Evolutionary conservation across 306 rosid species (phyloP), one percentile per base, ranked within the genome.

Genomic region (Lablab purpureus): DNA sequence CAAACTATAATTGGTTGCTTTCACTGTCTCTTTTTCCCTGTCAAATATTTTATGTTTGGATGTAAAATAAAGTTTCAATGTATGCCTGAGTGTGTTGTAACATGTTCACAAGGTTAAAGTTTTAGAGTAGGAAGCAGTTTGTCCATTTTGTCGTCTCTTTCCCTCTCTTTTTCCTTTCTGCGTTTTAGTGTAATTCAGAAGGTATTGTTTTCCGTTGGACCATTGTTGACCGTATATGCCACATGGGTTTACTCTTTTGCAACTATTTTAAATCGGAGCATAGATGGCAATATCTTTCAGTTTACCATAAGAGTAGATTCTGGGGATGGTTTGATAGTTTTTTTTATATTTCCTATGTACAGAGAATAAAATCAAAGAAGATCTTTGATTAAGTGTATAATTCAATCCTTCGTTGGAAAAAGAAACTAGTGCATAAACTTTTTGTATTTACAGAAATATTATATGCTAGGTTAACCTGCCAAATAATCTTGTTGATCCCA

Each of bases 1-100:
- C 50, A 70, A 74, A 83, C 72, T 67, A 77, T 70, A 46, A 70
- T 67, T 80, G 71, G 19, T 49, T 69, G 74, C 50, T 82, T 75
- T 77, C 21, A 58, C 23, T 10, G 10, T 68, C 69, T 37, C 32
- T 22, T 56, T 64, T 71, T 73, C 8, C 51, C 18, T 50, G 54
- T 6, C 32, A 30, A 21, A 55, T 43, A n/a, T 81, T 69, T 63
- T 63, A 8, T 64, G 18, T 74, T 81, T 60, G 28, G 37, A 18
- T 65, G 34, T 47, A 18, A 13, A 50, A 56, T 45, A 49, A 47
- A 70, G 47, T 77, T 70, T 45, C 68, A 76, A 58, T 74, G 45
- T 58, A 13, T 43, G 52, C 51, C 14, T 70, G 77, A 46, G 50
- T 21, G 27, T 76, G 12, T 49, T 77, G 37, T 43, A 25, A 21